A percentile compares a stretch with the other conserved stretches of the same genome.
These are phyloP conservation scores for Talaromyces thailandensis DNA, from an alignment of 495 filamentous ascomycete species.

Conservation along the genomic window DNA sequence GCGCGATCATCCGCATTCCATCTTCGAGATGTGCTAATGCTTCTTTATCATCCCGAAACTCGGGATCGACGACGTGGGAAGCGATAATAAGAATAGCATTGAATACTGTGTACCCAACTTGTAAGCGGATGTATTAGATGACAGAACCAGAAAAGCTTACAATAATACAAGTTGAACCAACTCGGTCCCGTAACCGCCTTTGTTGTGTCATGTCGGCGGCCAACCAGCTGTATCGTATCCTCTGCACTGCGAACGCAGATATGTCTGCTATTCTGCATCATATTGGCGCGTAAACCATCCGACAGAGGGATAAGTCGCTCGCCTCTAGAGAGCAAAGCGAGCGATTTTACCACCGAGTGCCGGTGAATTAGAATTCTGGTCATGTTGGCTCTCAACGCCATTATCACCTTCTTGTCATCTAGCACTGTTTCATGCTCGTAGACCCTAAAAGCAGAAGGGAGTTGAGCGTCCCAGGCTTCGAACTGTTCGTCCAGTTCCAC, in stretches of 20 bases:
- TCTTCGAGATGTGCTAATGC: conserved; percentile 4
- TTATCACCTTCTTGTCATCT: neutral
- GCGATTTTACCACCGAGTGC: conserved; percentile 1
- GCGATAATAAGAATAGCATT: conserved; percentile 6
- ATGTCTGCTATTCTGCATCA: conserved; percentile 7
- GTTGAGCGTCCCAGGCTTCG: conserved; percentile 3
- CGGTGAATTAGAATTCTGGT: conserved; percentile 3
- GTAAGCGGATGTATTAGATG: neutral
- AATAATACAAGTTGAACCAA: conserved; percentile 7
- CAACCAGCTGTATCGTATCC: conserved; percentile 4
- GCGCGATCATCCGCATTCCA: conserved; percentile 7
- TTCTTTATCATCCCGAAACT: conserved; percentile 3
- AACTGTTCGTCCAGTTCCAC: conserved; percentile 4
- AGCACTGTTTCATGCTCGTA: neutral
- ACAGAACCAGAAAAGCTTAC: neutral
- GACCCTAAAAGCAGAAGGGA: neutral
- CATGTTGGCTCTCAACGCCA: conserved; percentile 7
- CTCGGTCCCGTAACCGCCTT: conserved; percentile 3
- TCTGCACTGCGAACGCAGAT: conserved; percentile 6
- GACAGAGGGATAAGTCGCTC: neutral
- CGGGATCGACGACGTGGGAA: conserved; percentile 7
- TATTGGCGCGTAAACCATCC: conserved; percentile 3
- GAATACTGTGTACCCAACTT: neutral
- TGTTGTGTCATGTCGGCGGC: conserved; percentile 1
- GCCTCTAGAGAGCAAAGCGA: conserved; percentile 1